These are phyloP conservation scores for Fusarium zealandicum DNA, from an alignment of 2,329 filamentous ascomycete species.

Conservation along the genomic window DNA sequence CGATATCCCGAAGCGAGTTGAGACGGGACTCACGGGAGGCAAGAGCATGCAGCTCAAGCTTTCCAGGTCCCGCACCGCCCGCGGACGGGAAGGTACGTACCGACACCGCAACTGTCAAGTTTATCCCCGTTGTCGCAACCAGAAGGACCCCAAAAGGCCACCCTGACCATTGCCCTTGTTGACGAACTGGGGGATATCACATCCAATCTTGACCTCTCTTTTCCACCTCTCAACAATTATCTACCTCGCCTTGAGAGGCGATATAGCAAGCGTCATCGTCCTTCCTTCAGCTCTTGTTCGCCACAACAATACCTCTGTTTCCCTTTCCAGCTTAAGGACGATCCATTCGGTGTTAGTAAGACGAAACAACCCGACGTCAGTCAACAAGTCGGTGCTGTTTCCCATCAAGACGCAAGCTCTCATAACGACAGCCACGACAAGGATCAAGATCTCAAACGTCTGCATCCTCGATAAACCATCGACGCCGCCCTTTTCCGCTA, in stretches of 20 bases:
- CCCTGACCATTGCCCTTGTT: slow-evolving; percentile 35
- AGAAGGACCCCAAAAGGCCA: slow-evolving; percentile 30
- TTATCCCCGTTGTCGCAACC: slow-evolving; percentile 19
- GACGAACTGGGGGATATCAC: slow-evolving; percentile 18
- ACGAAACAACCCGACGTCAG: slow-evolving; percentile 34
- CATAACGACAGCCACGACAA: slow-evolving; percentile 19
- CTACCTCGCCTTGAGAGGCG: background rate
- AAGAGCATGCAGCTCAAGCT: too few relatives aligned
- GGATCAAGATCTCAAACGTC: slow-evolving; percentile 4
- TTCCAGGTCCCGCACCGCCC: too few relatives aligned
- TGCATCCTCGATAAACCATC: slow-evolving; percentile 1
- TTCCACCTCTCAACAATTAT: slow-evolving; percentile 4
- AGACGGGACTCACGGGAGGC: too few relatives aligned
- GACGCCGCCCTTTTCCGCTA: slow-evolving; percentile 2
- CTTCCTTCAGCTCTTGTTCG: background rate
- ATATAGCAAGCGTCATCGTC: background rate
- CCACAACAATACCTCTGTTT: background rate
- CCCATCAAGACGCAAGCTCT: slow-evolving; percentile 15
- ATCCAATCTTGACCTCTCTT: slow-evolving; percentile 14
- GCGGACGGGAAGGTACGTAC: slow-evolving; percentile 21
- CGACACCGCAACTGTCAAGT: slow-evolving; percentile 32
- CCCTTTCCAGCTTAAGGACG: slow-evolving; percentile 17
- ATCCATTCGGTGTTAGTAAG: slow-evolving; percentile 35
- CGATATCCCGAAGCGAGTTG: slow-evolving; percentile 34
- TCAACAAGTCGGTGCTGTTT: slow-evolving; percentile 30